Evolutionary conservation across 2,329 filamentous ascomycete species (phyloP).

Genomic region (Aureobasidium zeae): DNA sequence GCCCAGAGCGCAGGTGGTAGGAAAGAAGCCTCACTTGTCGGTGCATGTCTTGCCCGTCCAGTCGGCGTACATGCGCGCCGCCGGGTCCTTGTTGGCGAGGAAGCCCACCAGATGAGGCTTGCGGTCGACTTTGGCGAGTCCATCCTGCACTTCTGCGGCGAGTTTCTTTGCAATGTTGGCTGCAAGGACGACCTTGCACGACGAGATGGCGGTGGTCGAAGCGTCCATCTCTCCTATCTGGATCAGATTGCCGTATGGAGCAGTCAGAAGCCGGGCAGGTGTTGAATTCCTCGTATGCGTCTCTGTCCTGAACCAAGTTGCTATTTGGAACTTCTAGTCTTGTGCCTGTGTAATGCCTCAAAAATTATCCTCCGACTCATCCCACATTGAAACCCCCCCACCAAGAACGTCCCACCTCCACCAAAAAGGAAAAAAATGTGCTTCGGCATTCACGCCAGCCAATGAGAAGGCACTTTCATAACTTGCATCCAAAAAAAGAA

Average conservation of each 20-base stretch:
- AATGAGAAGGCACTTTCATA: neutral
- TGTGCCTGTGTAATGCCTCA: too few relatives aligned
- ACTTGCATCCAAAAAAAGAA: neutral
- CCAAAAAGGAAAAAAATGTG: constrained; percentile 14
- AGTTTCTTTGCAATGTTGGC: constrained; percentile 77
- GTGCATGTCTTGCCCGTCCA: constrained; percentile 95
- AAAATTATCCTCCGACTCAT: too few relatives aligned
- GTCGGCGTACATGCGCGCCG: constrained; percentile 86
- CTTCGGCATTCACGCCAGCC: constrained; percentile 2
- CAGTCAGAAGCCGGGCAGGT: neutral
- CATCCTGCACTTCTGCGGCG: constrained; percentile 66
- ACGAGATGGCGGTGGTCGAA: constrained; percentile 23
- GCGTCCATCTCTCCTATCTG: constrained; percentile 2
- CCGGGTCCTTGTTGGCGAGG: constrained; percentile 83
- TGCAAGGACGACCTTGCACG: constrained; percentile 90
- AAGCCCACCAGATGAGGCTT: constrained; percentile 81
- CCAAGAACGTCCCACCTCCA: neutral
- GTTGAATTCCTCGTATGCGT: constrained; percentile 4
- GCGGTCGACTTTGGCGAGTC: constrained; percentile 60
- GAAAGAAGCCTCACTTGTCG: constrained; percentile 67
- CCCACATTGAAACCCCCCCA: too few relatives aligned
- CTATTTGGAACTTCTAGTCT: too few relatives aligned
- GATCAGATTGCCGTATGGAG: neutral
- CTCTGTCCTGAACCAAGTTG: too few relatives aligned
- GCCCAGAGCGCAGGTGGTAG: neutral